Percentiles rank a stretch among this genome's conserved stretches.
Conservation (phyloP, 352 stramenopile species). For the Thraustochytrium sp. region DNA sequence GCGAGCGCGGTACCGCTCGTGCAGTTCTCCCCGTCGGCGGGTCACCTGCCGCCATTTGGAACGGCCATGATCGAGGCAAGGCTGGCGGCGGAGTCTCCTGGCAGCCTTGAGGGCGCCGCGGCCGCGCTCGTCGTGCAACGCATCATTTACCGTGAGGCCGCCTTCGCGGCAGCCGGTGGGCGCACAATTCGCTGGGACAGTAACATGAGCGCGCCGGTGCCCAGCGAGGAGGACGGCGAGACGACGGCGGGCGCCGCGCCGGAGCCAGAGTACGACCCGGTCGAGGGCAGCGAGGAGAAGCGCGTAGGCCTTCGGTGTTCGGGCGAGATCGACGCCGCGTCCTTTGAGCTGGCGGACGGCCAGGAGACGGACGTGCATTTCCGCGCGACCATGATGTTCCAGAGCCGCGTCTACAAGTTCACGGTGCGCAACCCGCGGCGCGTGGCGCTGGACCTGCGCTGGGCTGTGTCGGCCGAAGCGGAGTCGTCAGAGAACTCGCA, state of each 20-base stretch:
- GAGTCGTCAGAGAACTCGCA: conserved; percentile 43
- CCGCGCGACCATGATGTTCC: conserved; percentile 74
- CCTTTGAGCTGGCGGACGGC: background rate
- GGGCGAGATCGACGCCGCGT: background rate
- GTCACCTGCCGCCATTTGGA: conserved; percentile 19
- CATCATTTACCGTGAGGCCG: conserved; percentile 11
- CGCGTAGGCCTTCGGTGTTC: background rate
- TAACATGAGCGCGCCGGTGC: background rate
- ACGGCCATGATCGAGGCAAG: background rate
- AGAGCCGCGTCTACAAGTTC: conserved; percentile 68
- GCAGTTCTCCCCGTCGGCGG: background rate
- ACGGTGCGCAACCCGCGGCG: conserved; percentile 65
- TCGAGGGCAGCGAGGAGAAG: background rate
- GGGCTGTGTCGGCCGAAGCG: conserved; percentile 52
- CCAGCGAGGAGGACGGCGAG: background rate
- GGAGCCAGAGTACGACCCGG: background rate
- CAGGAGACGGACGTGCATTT: conserved; percentile 54
- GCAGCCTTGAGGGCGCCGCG: background rate
- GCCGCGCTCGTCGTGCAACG: background rate
- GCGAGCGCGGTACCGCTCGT: background rate
- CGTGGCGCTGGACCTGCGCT: conserved; percentile 61
- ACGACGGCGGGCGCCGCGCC: background rate
- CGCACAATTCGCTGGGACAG: conserved; percentile 1
- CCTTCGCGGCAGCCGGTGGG: background rate
- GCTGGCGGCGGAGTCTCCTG: background rate